Evolutionary conservation across 345 rosid genomes (phyloP).

Genomic region (Eucalyptus curtisii): DNA sequence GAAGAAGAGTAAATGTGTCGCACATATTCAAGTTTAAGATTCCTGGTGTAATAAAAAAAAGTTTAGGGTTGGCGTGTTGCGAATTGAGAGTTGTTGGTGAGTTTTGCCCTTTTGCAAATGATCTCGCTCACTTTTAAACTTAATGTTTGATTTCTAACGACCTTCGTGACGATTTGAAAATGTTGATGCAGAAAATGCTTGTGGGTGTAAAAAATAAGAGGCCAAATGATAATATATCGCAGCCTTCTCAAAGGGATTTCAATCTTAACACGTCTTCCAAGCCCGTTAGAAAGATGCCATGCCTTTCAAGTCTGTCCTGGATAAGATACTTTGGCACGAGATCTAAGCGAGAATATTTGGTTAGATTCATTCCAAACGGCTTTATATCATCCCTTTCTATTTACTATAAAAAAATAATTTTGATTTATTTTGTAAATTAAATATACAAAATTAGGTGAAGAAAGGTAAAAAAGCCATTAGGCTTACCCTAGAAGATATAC

Average conservation of each 20-base stretch:
- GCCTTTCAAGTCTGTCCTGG: not conserved
- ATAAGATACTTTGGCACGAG: not conserved
- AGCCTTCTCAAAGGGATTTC: not conserved
- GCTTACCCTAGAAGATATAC: too few relatives aligned
- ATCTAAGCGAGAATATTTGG: not conserved
- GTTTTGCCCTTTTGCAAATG: not conserved
- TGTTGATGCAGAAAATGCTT: not conserved
- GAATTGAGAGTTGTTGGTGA: not conserved
- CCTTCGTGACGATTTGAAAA: not conserved
- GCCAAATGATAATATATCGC: not conserved
- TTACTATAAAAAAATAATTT: not conserved
- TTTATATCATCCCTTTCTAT: not conserved
- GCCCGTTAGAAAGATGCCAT: not conserved
- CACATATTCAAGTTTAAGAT: not conserved
- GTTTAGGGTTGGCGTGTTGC: accelerated
- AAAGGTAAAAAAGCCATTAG: too few relatives aligned
- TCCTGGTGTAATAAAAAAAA: too few relatives aligned
- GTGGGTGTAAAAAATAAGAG: not conserved
- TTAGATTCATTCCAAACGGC: not conserved
- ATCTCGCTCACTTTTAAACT: not conserved
- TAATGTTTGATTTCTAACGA: not conserved
- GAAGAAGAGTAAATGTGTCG: not conserved
- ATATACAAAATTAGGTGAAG: too few relatives aligned
- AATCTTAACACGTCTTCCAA: not conserved
- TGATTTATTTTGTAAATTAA: not conserved